These are phyloP conservation scores for Cladosporium sp. DNA, from an alignment of 2,329 filamentous ascomycete species.

Conservation along the genomic window DNA sequence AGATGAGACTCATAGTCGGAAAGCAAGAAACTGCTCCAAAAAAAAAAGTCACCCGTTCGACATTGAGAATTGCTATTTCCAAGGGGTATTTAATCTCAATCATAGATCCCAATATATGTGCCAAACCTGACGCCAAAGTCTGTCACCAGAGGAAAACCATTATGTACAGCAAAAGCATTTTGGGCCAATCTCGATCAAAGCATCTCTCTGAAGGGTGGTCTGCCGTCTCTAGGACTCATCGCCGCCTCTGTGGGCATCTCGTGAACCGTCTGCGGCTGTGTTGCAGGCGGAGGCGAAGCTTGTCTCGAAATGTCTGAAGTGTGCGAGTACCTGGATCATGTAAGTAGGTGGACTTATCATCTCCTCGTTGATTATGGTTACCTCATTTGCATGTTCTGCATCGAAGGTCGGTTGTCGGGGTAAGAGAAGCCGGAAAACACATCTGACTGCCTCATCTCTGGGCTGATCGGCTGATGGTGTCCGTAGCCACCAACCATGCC, in stretches of 20 bases:
- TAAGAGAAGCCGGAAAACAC: background rate
- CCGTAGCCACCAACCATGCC: background rate
- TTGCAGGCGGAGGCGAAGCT: background rate
- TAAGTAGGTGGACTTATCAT: background rate
- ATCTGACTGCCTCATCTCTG: constrained; percentile 9
- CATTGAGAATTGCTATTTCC: too few species aligned
- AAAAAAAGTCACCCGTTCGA: too few species aligned
- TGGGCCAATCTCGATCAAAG: constrained; percentile 31
- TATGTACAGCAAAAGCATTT: constrained; percentile 26
- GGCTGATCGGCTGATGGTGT: background rate
- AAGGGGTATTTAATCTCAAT: too few species aligned
- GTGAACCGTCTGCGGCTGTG: background rate
- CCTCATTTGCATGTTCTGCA: constrained; percentile 6
- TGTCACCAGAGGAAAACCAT: background rate
- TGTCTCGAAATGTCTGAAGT: constrained; percentile 2
- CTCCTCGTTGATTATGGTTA: background rate
- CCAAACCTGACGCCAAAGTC: too few species aligned
- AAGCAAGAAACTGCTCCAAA: too few species aligned
- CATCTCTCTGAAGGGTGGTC: background rate
- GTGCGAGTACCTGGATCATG: background rate
- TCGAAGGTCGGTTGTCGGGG: background rate
- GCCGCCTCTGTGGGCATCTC: constrained; percentile 2
- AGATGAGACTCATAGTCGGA: too few species aligned
- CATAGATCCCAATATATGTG: too few species aligned
- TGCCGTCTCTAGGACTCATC: background rate